Evolutionary conservation across 495 filamentous ascomycete genomes (phyloP).

Genomic region (Apiosordaria backusii): DNA sequence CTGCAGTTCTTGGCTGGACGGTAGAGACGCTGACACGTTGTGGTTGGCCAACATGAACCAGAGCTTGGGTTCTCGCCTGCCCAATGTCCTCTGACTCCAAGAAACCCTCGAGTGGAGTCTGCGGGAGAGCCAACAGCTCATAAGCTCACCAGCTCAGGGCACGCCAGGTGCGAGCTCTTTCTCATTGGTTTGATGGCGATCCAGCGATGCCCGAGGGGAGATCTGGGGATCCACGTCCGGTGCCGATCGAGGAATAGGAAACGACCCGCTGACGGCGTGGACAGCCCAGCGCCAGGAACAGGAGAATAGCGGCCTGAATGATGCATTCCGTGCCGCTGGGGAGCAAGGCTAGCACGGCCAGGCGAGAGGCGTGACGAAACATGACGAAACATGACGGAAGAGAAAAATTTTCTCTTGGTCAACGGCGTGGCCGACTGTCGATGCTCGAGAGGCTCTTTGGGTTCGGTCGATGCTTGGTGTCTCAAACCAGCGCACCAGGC

Average conservation of each 20-base stretch:
- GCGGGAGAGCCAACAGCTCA: not conserved
- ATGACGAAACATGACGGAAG: not conserved
- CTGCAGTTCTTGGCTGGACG: constrained; percentile 1
- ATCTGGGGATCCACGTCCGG: not conserved
- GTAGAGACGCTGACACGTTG: constrained; percentile 6
- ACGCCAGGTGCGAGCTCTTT: not conserved
- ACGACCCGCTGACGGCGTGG: not conserved
- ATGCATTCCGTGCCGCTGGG: not conserved
- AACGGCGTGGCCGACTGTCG: constrained; percentile 2
- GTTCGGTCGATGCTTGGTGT: not conserved
- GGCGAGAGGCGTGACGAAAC: constrained; percentile 2
- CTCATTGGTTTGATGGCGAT: not conserved
- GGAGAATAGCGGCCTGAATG: constrained; percentile 1
- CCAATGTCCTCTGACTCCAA: not conserved
- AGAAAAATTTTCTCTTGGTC: constrained; percentile 1
- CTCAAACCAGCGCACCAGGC: not conserved
- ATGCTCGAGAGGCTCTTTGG: not conserved
- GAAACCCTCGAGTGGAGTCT: not conserved
- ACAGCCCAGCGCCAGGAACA: not conserved
- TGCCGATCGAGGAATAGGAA: constrained; percentile 1
- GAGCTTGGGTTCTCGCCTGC: not conserved
- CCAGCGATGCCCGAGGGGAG: not conserved
- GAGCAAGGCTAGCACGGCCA: not conserved
- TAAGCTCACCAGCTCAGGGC: not conserved
- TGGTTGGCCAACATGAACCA: not conserved